Evolutionary conservation across 1,284 basidiomycete genomes (phyloP).

Genomic region (Ganoderma boninense): DNA sequence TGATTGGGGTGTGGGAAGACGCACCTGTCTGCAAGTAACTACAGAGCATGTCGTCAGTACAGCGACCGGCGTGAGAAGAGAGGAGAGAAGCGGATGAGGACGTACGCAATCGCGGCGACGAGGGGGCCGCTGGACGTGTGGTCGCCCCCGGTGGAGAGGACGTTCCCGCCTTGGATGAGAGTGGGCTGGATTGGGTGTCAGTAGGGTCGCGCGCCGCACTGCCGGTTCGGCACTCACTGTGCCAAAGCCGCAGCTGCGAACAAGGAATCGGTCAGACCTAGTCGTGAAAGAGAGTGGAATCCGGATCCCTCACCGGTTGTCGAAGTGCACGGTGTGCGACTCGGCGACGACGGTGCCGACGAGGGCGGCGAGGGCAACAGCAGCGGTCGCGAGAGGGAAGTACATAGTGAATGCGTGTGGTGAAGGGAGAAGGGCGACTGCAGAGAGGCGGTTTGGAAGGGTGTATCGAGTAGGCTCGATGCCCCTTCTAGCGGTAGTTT

Average conservation of each 20-base stretch:
- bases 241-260: conserved; percentile 46
- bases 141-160: conserved; percentile 45
- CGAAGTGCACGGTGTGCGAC: conserved; percentile 46
- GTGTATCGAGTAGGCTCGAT: background rate
- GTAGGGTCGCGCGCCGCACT: background rate
- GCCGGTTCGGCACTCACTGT: conserved; percentile 36
- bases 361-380: conserved; percentile 36
- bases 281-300: conserved; percentile 23
- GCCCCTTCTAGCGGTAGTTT: background rate
- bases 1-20: background rate
- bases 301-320: conserved; percentile 43
- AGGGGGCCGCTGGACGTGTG: conserved; percentile 43
- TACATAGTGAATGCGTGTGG: conserved; percentile 41
- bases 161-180: conserved; percentile 42
- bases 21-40: conserved; percentile 44
- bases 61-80: background rate
- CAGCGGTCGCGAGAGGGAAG: conserved; percentile 40
- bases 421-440: background rate
- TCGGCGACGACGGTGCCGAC: conserved; percentile 42
- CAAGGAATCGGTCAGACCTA: background rate
- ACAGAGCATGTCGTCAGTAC: background rate
- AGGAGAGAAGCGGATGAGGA: background rate
- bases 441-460: background rate
- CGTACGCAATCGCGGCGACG: conserved; percentile 46
- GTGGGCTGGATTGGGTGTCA: conserved; percentile 37